phyloP scores from a whole-genome alignment of 2,329 filamentous ascomycete genomes.

The Sodiomyces alkalinus region DNA sequence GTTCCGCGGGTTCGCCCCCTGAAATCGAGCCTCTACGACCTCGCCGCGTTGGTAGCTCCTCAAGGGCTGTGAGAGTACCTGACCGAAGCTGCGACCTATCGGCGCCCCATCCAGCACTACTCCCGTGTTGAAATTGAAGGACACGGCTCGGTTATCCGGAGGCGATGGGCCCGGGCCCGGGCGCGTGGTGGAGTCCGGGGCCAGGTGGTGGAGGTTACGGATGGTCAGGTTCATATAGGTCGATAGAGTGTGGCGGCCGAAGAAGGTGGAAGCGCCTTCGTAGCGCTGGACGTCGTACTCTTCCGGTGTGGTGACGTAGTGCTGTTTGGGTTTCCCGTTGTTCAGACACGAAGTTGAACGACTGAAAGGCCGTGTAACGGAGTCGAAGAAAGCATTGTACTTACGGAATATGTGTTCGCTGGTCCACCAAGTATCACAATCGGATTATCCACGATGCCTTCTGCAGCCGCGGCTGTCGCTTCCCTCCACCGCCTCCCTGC shows the following conservation, averaged over 20 bases:
- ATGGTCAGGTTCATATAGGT: constrained; percentile 81
- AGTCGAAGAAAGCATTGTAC: constrained; percentile 27
- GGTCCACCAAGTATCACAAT: constrained; percentile 78
- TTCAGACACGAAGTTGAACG: background rate
- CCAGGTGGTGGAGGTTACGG: constrained; percentile 53
- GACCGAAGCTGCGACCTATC: constrained; percentile 54
- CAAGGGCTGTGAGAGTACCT: constrained; percentile 39
- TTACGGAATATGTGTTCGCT: constrained; percentile 66
- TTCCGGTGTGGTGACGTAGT: constrained; percentile 66
- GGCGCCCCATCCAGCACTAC: constrained; percentile 62
- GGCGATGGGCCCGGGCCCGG: constrained; percentile 44
- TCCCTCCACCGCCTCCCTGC: constrained; percentile 73
- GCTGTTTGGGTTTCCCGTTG: constrained; percentile 14
- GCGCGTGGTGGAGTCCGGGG: constrained; percentile 26
- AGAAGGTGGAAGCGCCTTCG: constrained; percentile 87
- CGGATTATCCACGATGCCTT: constrained; percentile 34
- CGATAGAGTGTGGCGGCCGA: constrained; percentile 65
- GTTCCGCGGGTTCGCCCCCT: constrained; percentile 82
- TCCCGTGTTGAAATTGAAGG: constrained; percentile 63
- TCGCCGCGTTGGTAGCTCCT: constrained; percentile 44
- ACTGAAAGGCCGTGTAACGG: background rate
- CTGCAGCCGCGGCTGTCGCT: constrained; percentile 42
- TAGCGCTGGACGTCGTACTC: constrained; percentile 79
- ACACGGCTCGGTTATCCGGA: constrained; percentile 63
- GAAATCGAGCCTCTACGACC: constrained; percentile 52